Base-by-base conservation (phyloP, 805 yeast species). In the Danielia oregonensis region DNA sequence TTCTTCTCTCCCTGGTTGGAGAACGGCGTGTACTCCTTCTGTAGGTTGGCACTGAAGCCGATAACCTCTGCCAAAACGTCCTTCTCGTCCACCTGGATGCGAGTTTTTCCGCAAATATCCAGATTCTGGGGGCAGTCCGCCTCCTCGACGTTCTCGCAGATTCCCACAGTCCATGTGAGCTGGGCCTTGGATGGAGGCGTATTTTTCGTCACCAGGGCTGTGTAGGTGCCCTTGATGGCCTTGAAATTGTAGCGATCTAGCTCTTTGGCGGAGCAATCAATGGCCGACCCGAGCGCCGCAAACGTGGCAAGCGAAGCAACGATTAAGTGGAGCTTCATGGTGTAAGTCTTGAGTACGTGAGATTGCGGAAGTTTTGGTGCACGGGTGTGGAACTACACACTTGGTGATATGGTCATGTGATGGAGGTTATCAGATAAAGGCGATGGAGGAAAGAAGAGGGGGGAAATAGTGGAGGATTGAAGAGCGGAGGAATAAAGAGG, bases 161-260 rank as follows among this genome's bases (percentile, higher is more conserved):
- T 65, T 32, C 86, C 82, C 24, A 89, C 43, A 49, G 70, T 77
- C 89, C 96, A 86, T 3, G 75, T 68, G 22, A 69, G 58, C 32
- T 64, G 70, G 2, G 84, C 76, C 21, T 57, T 61, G 9, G 91
- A 74, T 2, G 98, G 97, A 12, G 97, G 97, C 8, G 96, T 86
- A 28, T 70, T 72, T 21, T 57, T 61, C 12, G 65, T 46, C 4
- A 49, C 24, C 5, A 68, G 51, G n/a, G 65, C 59, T 1, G 59
- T 34, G 44, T 76, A 74, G 4, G 74, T 52, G 3, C 82, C 83
- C 32, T 68, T 67, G 31, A 82, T 61, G 12, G 61, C 41, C 13
- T 63, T 61, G 36, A 82, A 62, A 34, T 76, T 65, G 51, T 65
- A 70, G 2, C 48, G 46, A 3, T 44, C 37, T 24, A 75, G 57